Base-by-base conservation (phyloP, 495 filamentous ascomycete genomes). In the Trichoderma asperelloides region DNA sequence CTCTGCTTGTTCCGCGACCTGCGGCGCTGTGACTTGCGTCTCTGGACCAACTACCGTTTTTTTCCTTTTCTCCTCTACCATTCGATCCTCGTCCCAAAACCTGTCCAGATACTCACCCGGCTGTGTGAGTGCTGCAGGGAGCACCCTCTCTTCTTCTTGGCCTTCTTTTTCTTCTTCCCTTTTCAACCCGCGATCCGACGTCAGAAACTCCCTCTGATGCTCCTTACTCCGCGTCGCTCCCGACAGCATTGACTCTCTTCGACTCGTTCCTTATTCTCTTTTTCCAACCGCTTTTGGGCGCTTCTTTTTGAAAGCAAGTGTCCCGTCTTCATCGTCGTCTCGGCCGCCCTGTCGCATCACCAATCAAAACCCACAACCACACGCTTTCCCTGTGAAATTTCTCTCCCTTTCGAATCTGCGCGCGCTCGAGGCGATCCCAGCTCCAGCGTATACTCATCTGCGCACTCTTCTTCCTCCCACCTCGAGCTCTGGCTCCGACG, bases 1-100 rank as follows among this genome's bases (percentile, higher is more conserved):
- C 55, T 60, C 55, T 60, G 55, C 55, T 60, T 60, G 55, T 60
- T 60, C 55, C 55, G 55, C 55, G 55, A 60, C 16, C 55, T 60
- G 55, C 55, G 55, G 55, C 43, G 43, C 55, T 60, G 55, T 25
- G 55, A 28, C 55, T 51, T 51, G 47, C 47, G 47, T 51, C 47
- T 21, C 8, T 51, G 18, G 55, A 60, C 55, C 55, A 60, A 60
- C 55, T 16, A 60, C 55, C 55, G 23, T 30, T 30, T 60, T 18
- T 60, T 60, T 30, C 55, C 55, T 30, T 60, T 60, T 15, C 25
- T 60, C 23, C 25, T 60, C 23, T 33, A 21, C 55, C 55, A 30
- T 60, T 60, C 55, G 16, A 60, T 11, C 11, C 23, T 30, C 13
- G 13, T 25, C 55, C 55, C 55, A 60, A 60, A 60, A 60, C 55